These are phyloP conservation scores for Zygosaccharomyces kombuchaensis DNA, from an alignment of 805 yeast species.

Conservation along the genomic window DNA sequence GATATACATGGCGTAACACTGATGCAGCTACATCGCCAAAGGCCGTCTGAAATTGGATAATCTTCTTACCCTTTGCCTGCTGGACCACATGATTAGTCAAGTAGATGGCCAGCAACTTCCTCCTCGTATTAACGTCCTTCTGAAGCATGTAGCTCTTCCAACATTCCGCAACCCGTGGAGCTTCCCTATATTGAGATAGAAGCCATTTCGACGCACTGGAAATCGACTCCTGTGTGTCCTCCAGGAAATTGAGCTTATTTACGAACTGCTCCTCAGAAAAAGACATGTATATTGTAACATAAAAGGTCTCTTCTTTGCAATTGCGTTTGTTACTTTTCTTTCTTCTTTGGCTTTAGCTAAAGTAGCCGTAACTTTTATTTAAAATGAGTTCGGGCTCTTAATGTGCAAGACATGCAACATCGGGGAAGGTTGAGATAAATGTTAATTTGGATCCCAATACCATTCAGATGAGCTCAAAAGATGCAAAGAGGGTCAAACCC, in stretches of 20 bases:
- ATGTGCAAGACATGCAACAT: background rate
- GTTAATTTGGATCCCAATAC: background rate
- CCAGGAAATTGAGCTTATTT: slow-evolving; percentile 24
- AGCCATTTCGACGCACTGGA: slow-evolving; percentile 34
- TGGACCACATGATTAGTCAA: slow-evolving; percentile 35
- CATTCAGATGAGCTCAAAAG: slow-evolving; percentile 1
- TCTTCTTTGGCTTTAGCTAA: background rate
- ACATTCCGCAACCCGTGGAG: slow-evolving; percentile 23
- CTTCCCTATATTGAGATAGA: slow-evolving; percentile 27
- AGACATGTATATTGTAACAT: slow-evolving; percentile 19
- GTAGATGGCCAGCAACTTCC: slow-evolving; percentile 30
- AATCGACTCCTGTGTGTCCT: slow-evolving; percentile 36
- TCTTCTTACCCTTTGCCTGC: slow-evolving; percentile 31
- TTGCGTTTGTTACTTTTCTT: background rate
- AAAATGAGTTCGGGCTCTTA: background rate
- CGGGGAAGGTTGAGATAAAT: background rate
- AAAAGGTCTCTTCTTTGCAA: background rate
- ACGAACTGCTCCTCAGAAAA: slow-evolving; percentile 30
- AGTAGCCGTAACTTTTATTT: background rate
- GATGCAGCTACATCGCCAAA: slow-evolving; percentile 31
- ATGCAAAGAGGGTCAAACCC: slow-evolving; percentile 13
- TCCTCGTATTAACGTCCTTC: slow-evolving; percentile 26
- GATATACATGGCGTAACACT: slow-evolving; percentile 36
- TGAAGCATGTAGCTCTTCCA: slow-evolving; percentile 29
- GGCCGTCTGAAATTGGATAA: slow-evolving; percentile 28